Evolutionary conservation across 371 early-diverging fungal species (phyloP), one percentile per base, ranked within the genome.

Genomic region (Phascolomyces articulosus): DNA sequence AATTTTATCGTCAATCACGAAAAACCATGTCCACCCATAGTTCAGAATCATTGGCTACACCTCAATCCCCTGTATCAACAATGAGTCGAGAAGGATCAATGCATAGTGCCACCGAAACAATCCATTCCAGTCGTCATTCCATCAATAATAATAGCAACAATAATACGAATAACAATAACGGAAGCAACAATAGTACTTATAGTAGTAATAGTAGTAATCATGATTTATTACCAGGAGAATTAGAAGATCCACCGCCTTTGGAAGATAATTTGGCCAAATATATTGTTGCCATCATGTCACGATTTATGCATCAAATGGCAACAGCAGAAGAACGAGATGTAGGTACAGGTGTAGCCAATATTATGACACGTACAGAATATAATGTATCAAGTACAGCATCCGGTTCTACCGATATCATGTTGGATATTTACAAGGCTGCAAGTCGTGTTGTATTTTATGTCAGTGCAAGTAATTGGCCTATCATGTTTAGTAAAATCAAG

Each of bases 391-490:
- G 68, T 16, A 71, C 67, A 10, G 54, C 72, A 18, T 63, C 68
- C 41, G 71, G 67, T 23, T 72, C 74, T 29, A 70, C 77, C n/a
- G 85, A 87, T 60, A 75, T 87, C 28, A 82, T 85, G 13, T 68
- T 78, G n/a, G 89, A 87, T 62, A 85, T 89, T 34, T 87, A 86
- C 65, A 86, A 86, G 55, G 83, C 88, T 8, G 93, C 92, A 1
- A 91, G 92, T 55, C 74, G 90, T 23, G 86, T 95, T 28, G 73
- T 94, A 6, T 89, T 90, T 62, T 93, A 90, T 71, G 75, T 93
- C 34, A 89, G 91, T 59, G 92, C 92, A 11, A 87, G 90, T 28
- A 95, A 94, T 73, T 95, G 95, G 95, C 67, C 71, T 38, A 80
- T 88, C 13, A 85, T 94, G 21, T 92, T 90, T 68, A 69, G 80